These are phyloP conservation scores for Solanum commersonii DNA, from an alignment of 257 asterid genomes.

Conservation along the genomic window DNA sequence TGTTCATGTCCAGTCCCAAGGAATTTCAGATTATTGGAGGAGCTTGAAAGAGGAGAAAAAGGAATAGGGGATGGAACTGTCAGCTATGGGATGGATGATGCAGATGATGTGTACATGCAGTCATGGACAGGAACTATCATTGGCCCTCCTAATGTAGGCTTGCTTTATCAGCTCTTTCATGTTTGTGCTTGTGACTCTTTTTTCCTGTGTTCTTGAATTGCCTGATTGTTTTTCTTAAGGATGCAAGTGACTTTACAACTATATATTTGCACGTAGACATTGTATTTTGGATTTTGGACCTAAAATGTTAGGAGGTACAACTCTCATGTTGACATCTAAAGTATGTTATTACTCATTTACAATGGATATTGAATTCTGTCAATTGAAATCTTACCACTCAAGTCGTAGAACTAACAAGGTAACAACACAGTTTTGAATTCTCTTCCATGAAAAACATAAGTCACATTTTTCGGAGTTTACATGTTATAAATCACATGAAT, in stretches of 20 bases:
- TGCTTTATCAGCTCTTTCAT: not conserved
- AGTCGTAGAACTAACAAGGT: not conserved
- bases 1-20: conserved; percentile 53
- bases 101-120: conserved; percentile 77
- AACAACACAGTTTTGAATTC: not conserved
- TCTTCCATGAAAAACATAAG: not conserved
- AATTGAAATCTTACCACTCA: not conserved
- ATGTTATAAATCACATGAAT: not conserved
- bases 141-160: conserved; percentile 78
- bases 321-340: not conserved
- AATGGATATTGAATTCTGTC: not conserved
- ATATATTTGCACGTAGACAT: not conserved
- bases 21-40: conserved; percentile 75
- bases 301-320: not conserved
- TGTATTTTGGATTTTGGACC: not conserved
- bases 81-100: conserved; percentile 88
- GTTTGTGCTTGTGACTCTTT: not conserved
- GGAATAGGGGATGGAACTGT: conserved; percentile 93
- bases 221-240: not conserved
- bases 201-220: not conserved
- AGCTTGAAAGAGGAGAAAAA: conserved; percentile 87
- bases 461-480: not conserved
- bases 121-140: conserved; percentile 90
- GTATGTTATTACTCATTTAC: not conserved
- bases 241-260: not conserved